These are phyloP conservation scores for Pseudocercospora macadamiae DNA, from an alignment of 2,329 filamentous ascomycete species.

Conservation along the genomic window DNA sequence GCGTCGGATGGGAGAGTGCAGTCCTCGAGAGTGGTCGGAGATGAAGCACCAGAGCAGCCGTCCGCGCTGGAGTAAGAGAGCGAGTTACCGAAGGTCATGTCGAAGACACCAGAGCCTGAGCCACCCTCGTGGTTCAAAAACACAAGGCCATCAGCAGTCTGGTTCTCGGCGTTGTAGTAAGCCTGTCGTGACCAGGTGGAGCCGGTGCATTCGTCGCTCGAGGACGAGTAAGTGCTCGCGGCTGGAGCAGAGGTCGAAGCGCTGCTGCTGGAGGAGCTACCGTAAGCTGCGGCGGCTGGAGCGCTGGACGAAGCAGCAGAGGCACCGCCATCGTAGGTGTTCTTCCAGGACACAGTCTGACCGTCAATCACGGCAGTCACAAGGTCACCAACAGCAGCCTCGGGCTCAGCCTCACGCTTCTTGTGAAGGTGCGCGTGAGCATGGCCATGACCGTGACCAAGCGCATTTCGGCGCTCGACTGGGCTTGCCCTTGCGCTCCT, in stretches of 20 bases:
- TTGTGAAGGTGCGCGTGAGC: conserved; percentile 57
- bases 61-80: conserved; percentile 58
- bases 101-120: conserved; percentile 58
- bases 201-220: conserved; percentile 25
- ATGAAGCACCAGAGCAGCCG: conserved; percentile 50
- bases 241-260: conserved; percentile 20
- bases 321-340: conserved; percentile 53
- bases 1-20: conserved; percentile 51
- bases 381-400: conserved; percentile 47
- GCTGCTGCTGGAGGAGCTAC: too few relatives aligned
- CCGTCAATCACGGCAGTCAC: conserved; percentile 64
- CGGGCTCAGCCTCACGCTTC: conserved; percentile 39
- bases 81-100: conserved; percentile 60
- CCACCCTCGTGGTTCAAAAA: conserved; percentile 64
- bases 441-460: conserved; percentile 45
- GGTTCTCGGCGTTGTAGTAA: conserved; percentile 41
- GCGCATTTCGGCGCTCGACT: conserved; percentile 37
- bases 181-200: conserved; percentile 39
- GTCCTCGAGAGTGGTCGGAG: conserved; percentile 55
- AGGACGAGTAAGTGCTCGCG: conserved; percentile 24
- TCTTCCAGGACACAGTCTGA: conserved; percentile 60
- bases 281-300: too few relatives aligned
- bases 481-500: conserved; percentile 19
- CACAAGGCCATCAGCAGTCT: conserved; percentile 55
- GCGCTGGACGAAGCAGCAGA: background rate